Conservation (phyloP, 108 stramenopile genomes). For the Pelagomonas calceolata region DNA sequence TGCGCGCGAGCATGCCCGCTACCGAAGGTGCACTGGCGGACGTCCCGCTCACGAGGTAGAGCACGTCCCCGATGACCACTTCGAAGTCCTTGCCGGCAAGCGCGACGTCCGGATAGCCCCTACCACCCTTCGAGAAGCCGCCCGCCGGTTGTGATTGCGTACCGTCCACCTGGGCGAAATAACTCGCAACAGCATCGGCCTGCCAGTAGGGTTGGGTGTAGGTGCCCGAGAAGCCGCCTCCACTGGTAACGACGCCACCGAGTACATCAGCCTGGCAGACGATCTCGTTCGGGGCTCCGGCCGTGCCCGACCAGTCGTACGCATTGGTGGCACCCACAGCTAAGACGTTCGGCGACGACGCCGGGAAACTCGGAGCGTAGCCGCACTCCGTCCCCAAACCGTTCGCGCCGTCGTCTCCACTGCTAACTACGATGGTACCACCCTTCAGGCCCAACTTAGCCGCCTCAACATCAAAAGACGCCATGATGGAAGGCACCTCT, state of each 20-base stretch:
- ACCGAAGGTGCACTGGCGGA: slow-evolving; percentile 5
- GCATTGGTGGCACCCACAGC: slow-evolving; percentile 2
- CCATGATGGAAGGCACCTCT: neutral
- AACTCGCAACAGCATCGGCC: neutral
- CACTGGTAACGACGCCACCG: slow-evolving; percentile 4
- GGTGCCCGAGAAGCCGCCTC: slow-evolving; percentile 5
- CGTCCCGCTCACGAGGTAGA: slow-evolving; percentile 6
- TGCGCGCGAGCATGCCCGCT: slow-evolving; percentile 5
- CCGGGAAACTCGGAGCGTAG: slow-evolving; percentile 5
- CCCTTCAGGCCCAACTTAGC: slow-evolving; percentile 2
- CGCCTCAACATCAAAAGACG: neutral
- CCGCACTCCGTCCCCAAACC: neutral
- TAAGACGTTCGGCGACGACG: slow-evolving; percentile 5
- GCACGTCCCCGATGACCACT: slow-evolving; percentile 1
- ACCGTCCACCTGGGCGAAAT: neutral
- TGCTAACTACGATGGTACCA: neutral
- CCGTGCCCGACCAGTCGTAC: neutral
- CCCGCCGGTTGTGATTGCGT: neutral
- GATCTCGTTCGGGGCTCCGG: neutral
- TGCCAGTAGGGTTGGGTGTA: neutral
- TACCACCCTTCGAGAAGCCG: neutral
- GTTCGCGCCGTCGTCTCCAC: slow-evolving; percentile 4
- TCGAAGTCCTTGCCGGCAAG: slow-evolving; percentile 3
- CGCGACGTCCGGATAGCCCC: slow-evolving; percentile 7
- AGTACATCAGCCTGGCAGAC: neutral